Conservation (phyloP, 2,329 filamentous ascomycete species). For the Fusarium miscanthi region DNA sequence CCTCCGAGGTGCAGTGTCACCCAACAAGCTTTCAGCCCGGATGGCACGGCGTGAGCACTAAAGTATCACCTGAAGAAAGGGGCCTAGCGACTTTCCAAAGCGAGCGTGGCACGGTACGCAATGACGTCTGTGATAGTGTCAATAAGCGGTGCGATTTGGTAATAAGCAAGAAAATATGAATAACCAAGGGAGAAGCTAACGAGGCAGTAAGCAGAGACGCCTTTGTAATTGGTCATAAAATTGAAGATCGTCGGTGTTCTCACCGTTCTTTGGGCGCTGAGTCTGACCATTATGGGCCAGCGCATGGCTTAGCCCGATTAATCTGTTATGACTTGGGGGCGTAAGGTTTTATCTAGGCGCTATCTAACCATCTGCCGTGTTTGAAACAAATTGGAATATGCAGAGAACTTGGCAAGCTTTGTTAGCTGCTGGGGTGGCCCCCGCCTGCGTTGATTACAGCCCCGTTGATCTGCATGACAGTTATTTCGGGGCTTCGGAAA, state of each 20-base stretch:
- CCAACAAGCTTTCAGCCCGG: conserved; percentile 21
- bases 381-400: not conserved
- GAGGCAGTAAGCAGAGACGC: not conserved
- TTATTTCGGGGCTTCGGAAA: not conserved
- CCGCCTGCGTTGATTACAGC: not conserved
- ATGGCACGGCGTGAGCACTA: conserved; percentile 19
- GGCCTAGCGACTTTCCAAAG: not conserved
- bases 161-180: not conserved
- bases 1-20: not conserved
- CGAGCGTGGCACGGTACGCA: not conserved
- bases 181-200: not conserved
- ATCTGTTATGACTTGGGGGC: not conserved
- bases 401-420: not conserved
- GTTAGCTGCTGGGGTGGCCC: not conserved
- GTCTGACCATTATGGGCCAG: not conserved
- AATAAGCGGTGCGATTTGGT: not conserved
- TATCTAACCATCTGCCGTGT: conserved; percentile 9
- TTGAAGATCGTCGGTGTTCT: not conserved
- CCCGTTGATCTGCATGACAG: not conserved
- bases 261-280: not conserved
- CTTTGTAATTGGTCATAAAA: not conserved
- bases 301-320: not conserved
- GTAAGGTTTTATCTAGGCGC: conserved; percentile 10
- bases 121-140: conserved; percentile 9
- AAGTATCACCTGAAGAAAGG: not conserved